Base-by-base conservation (phyloP, 2,329 filamentous ascomycete species). In the Aureobasidium sp. region DNA sequence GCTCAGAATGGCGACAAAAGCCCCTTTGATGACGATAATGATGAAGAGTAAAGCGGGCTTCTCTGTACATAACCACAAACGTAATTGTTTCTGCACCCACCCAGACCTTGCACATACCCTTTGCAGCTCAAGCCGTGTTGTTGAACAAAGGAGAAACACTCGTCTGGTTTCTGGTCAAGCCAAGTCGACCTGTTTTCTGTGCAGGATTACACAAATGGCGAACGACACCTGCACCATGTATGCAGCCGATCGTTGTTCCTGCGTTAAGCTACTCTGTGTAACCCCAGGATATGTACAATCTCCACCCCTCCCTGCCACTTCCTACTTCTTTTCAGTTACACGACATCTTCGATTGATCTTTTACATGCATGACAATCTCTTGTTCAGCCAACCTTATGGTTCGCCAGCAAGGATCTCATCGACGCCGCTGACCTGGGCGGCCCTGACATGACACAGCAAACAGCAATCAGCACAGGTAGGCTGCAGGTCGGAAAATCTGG, bases 11-110 rank as follows among this genome's bases (percentile, higher is more conserved):
- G 64, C 42, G 64, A 64, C 17, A 53, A 60, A 44, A 67, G 66
- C 54, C 66, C 66, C 42, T 67, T 67, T 62, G 64, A 62, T 50
- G 66, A 67, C 48, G 62, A 65, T 47, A 62, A 63, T 44, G 39
- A 64, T 45, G 62, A 61, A 59, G 64, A 53, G 39, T 60, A 24
- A 60, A 40, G 44, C 44, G 40, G 27, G 29, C 53, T 48, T 48
- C 45, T 37, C 19, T 59, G 29, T 59, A 44, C 24, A 47, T 48
- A 37, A 27, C 42, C 42, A 59, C 54, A 48, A 39, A 35, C 22
- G 33, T 42, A 52, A 52, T 50, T 31, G 1, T 60, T 42, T 11
- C 44, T 49, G 57, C 53, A 37, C 40, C n/a, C 40, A 45, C n/a
- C 40, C 19, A 35, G 42, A 39, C 2, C 22, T 31, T 29, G 44